Conservation (phyloP, 2,329 filamentous ascomycete species). For the Fusarium verrucosum region DNA sequence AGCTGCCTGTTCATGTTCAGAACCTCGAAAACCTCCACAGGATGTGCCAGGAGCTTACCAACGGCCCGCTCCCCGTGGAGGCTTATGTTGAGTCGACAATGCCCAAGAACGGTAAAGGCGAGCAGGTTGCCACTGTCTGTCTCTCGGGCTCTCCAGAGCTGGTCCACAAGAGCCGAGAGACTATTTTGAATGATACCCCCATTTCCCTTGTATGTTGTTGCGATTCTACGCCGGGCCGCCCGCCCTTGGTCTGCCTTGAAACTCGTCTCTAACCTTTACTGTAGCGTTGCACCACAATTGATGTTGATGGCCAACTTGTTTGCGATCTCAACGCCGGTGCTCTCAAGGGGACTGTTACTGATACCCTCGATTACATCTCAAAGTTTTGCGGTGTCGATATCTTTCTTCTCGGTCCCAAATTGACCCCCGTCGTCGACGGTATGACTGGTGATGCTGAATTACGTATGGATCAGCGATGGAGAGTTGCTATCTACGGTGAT, state of each 20-base stretch:
- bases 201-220: slow-evolving; percentile 81
- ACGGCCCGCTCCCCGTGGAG: slow-evolving; percentile 75
- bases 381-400: slow-evolving; percentile 94
- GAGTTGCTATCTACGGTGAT: slow-evolving; percentile 94
- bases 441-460: slow-evolving; percentile 82
- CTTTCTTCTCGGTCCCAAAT: slow-evolving; percentile 91
- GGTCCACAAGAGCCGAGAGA: slow-evolving; percentile 89
- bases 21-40: slow-evolving; percentile 83
- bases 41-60: slow-evolving; percentile 84
- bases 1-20: slow-evolving; percentile 89
- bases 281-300: slow-evolving; percentile 90
- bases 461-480: slow-evolving; percentile 87
- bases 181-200: slow-evolving; percentile 89
- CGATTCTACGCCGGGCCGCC: neutral
- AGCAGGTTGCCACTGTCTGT: slow-evolving; percentile 85
- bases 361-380: slow-evolving; percentile 87
- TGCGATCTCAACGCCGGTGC: slow-evolving; percentile 75
- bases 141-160: slow-evolving; percentile 87
- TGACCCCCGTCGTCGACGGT: slow-evolving; percentile 78
- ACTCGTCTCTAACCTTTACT: slow-evolving; percentile 18
- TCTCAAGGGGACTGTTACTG: slow-evolving; percentile 78
- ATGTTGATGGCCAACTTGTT: slow-evolving; percentile 90
- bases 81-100: slow-evolving; percentile 85
- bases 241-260: neutral
- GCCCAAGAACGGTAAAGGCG: slow-evolving; percentile 74